Evolutionary conservation across 306 rosid species (phyloP), one percentile per base, ranked within the genome.

Genomic region (Dalbergia oliveri): DNA sequence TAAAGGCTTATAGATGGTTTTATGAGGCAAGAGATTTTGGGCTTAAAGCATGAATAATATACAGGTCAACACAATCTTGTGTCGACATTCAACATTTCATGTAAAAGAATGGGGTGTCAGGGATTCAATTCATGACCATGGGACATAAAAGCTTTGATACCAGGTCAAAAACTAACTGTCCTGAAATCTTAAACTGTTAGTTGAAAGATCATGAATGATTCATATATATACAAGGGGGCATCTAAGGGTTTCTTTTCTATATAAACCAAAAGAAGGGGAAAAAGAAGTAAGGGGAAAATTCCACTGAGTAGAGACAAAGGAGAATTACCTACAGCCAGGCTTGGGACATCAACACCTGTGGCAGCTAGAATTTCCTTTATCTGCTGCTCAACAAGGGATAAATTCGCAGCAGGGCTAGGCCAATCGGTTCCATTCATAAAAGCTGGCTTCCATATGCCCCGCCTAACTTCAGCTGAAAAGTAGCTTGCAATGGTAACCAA

Each of bases 351-450:
- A 80, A 95, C 97, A 66, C 97, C 98, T 2, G 98, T 94, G 62
- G 91, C 92, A 41, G 96, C 99, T 34, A 95, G 80, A 51, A 91
- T 91, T 78, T 93, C 89, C 80, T 91, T 93, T 61, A 95, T 90
- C 80, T 91, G 96, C 84, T 92, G 93, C 84, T 95, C 97, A 80
- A 91, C 89, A 33, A 16, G 69, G 69, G 94, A 88, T 82, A 95
- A 88, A 82, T 91, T 95, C 76, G 92, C 94, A n/a, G 99, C 95
- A 69, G 99, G 98, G 89, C 96, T 95, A 51, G 98, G 99, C 99
- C 99, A 95, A 86, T 93, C 99, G 65, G 84, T 90, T 88, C 98
- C 99, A 67, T 95, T 93, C 99, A 95, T 95, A 76, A 69, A 84
- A 78, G 87, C 97, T 84, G 99, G 99, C 88, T 95, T 89, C 99